These are phyloP conservation scores for Microdochium paspali DNA, from an alignment of 2,329 filamentous ascomycete species.

Conservation along the genomic window DNA sequence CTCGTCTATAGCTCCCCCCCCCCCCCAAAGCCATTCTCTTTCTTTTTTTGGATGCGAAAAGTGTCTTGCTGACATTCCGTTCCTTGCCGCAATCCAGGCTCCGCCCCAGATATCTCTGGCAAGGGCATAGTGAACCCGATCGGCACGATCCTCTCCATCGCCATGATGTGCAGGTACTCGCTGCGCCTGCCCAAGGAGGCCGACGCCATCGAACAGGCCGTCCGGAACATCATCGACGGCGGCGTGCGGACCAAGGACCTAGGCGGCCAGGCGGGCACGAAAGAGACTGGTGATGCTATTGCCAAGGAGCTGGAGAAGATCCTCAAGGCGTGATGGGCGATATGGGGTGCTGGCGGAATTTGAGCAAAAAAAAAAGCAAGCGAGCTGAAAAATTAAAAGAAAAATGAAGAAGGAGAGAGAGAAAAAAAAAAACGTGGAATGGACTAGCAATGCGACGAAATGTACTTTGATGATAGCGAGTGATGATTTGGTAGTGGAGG, in stretches of 20 bases:
- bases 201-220: conserved; percentile 70
- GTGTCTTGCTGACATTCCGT: too few species aligned
- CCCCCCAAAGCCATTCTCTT: not conserved
- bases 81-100: conserved; percentile 39
- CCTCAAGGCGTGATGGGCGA: conserved; percentile 36
- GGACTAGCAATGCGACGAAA: too few species aligned
- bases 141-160: conserved; percentile 82
- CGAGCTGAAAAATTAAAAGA: too few species aligned
- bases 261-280: conserved; percentile 65
- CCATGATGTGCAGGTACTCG: conserved; percentile 95
- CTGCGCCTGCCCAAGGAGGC: conserved; percentile 71
- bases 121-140: conserved; percentile 88
- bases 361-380: not conserved
- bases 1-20: not conserved
- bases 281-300: conserved; percentile 71
- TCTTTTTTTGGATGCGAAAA: too few species aligned
- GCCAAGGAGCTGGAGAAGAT: conserved; percentile 63
- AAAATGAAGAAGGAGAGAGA: too few species aligned
- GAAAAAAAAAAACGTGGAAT: too few species aligned
- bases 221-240: conserved; percentile 68
- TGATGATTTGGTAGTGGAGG: too few species aligned
- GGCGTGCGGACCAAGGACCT: conserved; percentile 78
- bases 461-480: too few species aligned
- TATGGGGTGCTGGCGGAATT: too few species aligned
- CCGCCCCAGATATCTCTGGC: conserved; percentile 87